These are phyloP conservation scores for Lecanicillium sp. DNA, from an alignment of 2,329 filamentous ascomycete genomes.

Conservation along the genomic window DNA sequence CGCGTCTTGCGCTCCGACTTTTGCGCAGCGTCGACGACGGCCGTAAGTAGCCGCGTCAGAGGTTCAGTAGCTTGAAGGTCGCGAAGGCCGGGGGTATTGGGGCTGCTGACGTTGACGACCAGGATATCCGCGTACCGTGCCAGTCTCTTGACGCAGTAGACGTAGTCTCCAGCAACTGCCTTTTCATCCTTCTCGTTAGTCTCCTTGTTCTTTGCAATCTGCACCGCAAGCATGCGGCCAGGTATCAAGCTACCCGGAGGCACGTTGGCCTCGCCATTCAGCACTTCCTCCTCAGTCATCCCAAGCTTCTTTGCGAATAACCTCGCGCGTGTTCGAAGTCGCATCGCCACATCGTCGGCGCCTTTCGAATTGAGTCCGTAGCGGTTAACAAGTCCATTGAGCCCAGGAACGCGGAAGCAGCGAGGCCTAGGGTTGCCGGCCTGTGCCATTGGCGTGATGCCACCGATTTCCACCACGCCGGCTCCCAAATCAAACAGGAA, in stretches of 20 bases:
- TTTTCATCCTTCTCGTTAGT: constrained; percentile 79
- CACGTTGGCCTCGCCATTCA: constrained; percentile 69
- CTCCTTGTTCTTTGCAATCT: constrained; percentile 94
- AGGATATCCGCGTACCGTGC: constrained; percentile 88
- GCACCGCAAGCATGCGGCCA: constrained; percentile 76
- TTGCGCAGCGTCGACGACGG: constrained; percentile 73
- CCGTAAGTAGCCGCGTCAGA: constrained; percentile 68
- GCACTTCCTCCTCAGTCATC: constrained; percentile 61
- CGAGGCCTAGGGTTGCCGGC: constrained; percentile 79
- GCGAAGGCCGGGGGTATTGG: constrained; percentile 87
- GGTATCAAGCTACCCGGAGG: constrained; percentile 72
- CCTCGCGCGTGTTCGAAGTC: not conserved
- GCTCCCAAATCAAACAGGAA: constrained; percentile 78
- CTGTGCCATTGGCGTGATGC: constrained; percentile 80
- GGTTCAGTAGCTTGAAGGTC: constrained; percentile 80
- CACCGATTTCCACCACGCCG: constrained; percentile 84
- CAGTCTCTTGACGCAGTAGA: constrained; percentile 77
- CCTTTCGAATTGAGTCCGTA: constrained; percentile 93
- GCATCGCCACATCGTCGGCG: not conserved
- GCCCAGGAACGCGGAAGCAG: constrained; percentile 75
- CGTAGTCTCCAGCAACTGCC: constrained; percentile 73
- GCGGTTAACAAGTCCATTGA: constrained; percentile 87
- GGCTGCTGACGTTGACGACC: constrained; percentile 96
- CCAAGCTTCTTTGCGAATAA: constrained; percentile 55
- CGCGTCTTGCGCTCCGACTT: constrained; percentile 60